A percentile compares a stretch with the other conserved stretches of the same genome.
Evolutionary conservation across 352 stramenopile species (phyloP).

Genomic region (Lagenidium giganteum): DNA sequence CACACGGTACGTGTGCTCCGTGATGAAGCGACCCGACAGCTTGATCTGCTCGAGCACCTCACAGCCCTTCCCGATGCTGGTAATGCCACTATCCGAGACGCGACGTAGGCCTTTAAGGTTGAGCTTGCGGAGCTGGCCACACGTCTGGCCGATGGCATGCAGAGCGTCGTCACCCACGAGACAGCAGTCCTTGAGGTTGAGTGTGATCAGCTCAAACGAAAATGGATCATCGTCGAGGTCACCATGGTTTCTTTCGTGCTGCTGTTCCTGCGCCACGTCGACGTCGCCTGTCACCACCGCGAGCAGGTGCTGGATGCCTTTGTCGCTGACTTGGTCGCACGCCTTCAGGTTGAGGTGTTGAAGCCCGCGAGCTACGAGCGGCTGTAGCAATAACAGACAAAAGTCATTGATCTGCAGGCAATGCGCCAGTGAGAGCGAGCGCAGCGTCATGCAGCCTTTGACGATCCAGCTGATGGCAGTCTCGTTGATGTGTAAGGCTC

Average conservation of each 20-base stretch:
- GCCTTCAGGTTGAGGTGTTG: constrained; percentile 37
- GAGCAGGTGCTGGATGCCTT: constrained; percentile 46
- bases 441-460: constrained; percentile 36
- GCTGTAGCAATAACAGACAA: constrained; percentile 41
- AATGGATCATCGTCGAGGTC: constrained; percentile 19
- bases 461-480: constrained; percentile 67
- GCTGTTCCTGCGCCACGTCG: background rate
- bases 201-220: constrained; percentile 10
- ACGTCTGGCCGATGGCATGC: constrained; percentile 22
- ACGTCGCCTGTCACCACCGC: constrained; percentile 19
- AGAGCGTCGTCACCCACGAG: constrained; percentile 42
- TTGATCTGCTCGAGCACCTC: constrained; percentile 28
- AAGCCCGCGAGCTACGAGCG: constrained; percentile 23
- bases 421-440: constrained; percentile 39
- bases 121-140: constrained; percentile 32
- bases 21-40: constrained; percentile 48
- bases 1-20: constrained; percentile 34
- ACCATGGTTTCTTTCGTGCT: constrained; percentile 4
- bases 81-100: constrained; percentile 46
- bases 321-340: constrained; percentile 37
- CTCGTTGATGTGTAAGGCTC: constrained; percentile 47
- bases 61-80: constrained; percentile 44
- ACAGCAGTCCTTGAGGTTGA: constrained; percentile 59
- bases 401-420: constrained; percentile 55
- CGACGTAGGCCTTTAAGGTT: constrained; percentile 51